Percentiles rank a stretch among this genome's conserved stretches.
Evolutionary conservation across 2,329 filamentous ascomycete species (phyloP).

Genomic region (Pyrenophora graminea): DNA sequence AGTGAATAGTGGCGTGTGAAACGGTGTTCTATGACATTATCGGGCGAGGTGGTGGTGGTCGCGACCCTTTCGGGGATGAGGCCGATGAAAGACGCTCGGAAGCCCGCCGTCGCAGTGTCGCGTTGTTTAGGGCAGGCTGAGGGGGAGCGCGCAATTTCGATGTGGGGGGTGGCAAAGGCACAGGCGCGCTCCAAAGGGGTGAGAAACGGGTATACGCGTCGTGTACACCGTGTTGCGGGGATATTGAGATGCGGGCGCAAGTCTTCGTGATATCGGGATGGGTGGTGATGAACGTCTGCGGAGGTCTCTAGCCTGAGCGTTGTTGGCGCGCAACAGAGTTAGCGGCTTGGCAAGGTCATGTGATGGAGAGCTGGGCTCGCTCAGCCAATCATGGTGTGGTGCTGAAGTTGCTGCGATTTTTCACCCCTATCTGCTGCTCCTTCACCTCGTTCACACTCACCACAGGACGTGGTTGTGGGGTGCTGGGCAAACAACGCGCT

Average conservation of each 20-base stretch:
- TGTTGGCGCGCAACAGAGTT: slow-evolving; percentile 15
- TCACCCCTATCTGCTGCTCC: background rate
- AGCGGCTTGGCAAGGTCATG: slow-evolving; percentile 25
- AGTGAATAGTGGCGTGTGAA: slow-evolving; percentile 28
- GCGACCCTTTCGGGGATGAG: slow-evolving; percentile 30
- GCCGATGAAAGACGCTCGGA: slow-evolving; percentile 40
- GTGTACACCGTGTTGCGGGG: slow-evolving; percentile 42
- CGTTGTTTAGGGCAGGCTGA: slow-evolving; percentile 32
- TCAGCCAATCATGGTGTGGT: slow-evolving; percentile 11
- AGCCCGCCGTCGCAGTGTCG: slow-evolving; percentile 39
- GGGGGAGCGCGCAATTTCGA: slow-evolving; percentile 35
- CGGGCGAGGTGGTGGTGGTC: slow-evolving; percentile 35
- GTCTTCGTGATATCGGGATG: slow-evolving; percentile 37
- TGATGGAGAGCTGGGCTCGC: slow-evolving; percentile 10
- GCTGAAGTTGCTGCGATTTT: background rate
- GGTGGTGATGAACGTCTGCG: slow-evolving; percentile 31
- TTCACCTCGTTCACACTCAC: slow-evolving; percentile 6
- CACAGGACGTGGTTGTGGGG: slow-evolving; percentile 9
- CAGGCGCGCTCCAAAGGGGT: slow-evolving; percentile 33
- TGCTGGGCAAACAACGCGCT: slow-evolving; percentile 20
- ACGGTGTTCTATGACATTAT: slow-evolving; percentile 44
- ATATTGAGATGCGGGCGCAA: slow-evolving; percentile 43
- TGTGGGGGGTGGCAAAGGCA: slow-evolving; percentile 28
- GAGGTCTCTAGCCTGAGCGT: slow-evolving; percentile 17
- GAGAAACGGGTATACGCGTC: slow-evolving; percentile 39